phyloP scores from a whole-genome alignment of 1,284 basidiomycete genomes.

The Flammula alnicola region DNA sequence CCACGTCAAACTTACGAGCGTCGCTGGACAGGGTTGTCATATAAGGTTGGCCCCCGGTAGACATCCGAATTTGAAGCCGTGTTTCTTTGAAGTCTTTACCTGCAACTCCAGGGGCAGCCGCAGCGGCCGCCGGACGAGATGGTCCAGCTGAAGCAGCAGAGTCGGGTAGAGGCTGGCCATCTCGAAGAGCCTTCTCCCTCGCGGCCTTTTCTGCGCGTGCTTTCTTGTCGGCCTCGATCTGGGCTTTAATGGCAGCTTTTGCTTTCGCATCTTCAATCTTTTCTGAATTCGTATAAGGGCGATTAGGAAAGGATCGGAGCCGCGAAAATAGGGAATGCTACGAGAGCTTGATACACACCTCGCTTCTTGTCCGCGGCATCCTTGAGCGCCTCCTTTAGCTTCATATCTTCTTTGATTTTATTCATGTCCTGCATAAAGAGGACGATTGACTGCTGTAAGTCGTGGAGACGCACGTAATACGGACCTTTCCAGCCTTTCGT shows the following conservation, averaged over 20 bases:
- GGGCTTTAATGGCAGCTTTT: slow-evolving; percentile 83
- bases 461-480: slow-evolving; percentile 18
- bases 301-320: neutral
- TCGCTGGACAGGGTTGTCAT: slow-evolving; percentile 83
- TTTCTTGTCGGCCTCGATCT: slow-evolving; percentile 93
- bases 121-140: slow-evolving; percentile 39
- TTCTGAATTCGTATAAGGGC: slow-evolving; percentile 50
- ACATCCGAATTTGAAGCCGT: slow-evolving; percentile 82
- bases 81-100: slow-evolving; percentile 84
- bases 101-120: slow-evolving; percentile 47
- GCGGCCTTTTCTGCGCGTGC: slow-evolving; percentile 88
- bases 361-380: slow-evolving; percentile 79
- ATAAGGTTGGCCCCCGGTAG: slow-evolving; percentile 78
- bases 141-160: slow-evolving; percentile 39
- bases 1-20: slow-evolving; percentile 60
- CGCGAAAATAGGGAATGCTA: neutral
- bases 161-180: slow-evolving; percentile 60
- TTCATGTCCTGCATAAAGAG: slow-evolving; percentile 60
- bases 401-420: slow-evolving; percentile 77
- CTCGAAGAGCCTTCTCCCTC: slow-evolving; percentile 85
- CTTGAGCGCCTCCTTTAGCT: slow-evolving; percentile 79
- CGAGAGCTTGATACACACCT: slow-evolving; percentile 48
- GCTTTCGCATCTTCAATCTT: slow-evolving; percentile 88
- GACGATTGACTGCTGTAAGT: too few relatives aligned
- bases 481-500: slow-evolving; percentile 84